Conservation (phyloP, 2,329 filamentous ascomycete genomes). For the Cladosporium phlei region DNA sequence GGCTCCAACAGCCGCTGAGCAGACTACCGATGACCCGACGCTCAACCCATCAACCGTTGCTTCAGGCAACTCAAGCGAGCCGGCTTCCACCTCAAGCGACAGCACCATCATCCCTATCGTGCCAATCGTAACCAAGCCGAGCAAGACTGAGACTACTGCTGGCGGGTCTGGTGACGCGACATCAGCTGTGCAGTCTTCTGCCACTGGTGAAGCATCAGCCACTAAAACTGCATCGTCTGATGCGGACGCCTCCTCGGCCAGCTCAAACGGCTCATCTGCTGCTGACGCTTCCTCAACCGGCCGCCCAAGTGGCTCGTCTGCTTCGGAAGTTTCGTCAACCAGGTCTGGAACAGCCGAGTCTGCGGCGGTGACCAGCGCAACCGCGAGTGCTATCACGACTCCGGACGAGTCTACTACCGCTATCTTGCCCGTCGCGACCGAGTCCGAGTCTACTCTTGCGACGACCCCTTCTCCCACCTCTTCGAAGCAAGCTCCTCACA, state of each 20-base stretch:
- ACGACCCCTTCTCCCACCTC: slow-evolving; percentile 16
- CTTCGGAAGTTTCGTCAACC: background rate
- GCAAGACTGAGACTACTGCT: background rate
- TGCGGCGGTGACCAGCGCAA: slow-evolving; percentile 12
- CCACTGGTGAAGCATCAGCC: background rate
- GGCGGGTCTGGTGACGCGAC: slow-evolving; percentile 2
- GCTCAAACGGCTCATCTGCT: slow-evolving; percentile 2
- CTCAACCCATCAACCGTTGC: background rate
- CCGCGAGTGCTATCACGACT: slow-evolving; percentile 3
- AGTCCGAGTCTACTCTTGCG: slow-evolving; percentile 18
- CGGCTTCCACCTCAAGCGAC: background rate
- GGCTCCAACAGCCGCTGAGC: slow-evolving; percentile 1
- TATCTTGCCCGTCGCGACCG: slow-evolving; percentile 13
- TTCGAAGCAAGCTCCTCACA: slow-evolving; percentile 32
- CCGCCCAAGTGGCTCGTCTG: too few species aligned
- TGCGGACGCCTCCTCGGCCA: slow-evolving; percentile 6
- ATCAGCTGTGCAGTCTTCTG: background rate
- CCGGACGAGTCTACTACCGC: slow-evolving; percentile 6
- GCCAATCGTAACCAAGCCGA: background rate
- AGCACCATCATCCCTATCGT: slow-evolving; percentile 6
- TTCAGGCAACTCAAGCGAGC: slow-evolving; percentile 8
- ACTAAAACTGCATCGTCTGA: background rate
- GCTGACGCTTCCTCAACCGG: too few species aligned
- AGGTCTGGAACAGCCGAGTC: slow-evolving; percentile 2
- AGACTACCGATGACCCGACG: slow-evolving; percentile 1